Conservation (phyloP, 768 basidiomycete genomes). For the Pleurotus djamor region DNA sequence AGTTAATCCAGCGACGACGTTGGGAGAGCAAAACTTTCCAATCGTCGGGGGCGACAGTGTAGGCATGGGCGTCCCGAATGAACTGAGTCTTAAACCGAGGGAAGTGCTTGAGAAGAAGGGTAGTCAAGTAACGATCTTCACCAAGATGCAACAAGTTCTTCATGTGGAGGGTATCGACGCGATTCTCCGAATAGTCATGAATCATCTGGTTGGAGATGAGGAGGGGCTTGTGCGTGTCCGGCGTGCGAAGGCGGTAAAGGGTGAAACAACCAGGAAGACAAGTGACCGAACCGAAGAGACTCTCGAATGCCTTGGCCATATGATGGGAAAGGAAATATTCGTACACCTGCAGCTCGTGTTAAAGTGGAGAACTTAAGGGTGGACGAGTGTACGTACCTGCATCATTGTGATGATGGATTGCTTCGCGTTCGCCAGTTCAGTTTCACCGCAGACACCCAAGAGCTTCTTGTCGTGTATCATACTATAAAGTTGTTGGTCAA, state of each 20-base stretch:
- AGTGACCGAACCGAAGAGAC: slow-evolving; percentile 94
- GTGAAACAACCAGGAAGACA: slow-evolving; percentile 99
- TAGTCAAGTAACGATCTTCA: slow-evolving; percentile 99
- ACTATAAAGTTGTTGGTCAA: slow-evolving; percentile 34
- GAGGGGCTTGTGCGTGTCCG: slow-evolving; percentile 94
- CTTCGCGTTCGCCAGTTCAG: slow-evolving; percentile 87
- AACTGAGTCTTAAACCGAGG: slow-evolving; percentile 93
- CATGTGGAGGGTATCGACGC: slow-evolving; percentile 97
- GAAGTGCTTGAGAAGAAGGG: slow-evolving; percentile 94
- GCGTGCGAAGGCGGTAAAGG: slow-evolving; percentile 90
- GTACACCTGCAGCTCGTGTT: slow-evolving; percentile 62
- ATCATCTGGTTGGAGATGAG: slow-evolving; percentile 90
- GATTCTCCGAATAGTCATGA: slow-evolving; percentile 92
- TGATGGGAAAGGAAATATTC: slow-evolving; percentile 99
- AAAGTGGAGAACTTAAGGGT: slow-evolving; percentile 4
- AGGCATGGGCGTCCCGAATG: slow-evolving; percentile 90
- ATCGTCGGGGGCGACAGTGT: slow-evolving; percentile 93
- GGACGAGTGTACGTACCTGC: slow-evolving; percentile 53
- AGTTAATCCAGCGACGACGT: slow-evolving; percentile 99
- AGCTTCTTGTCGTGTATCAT: slow-evolving; percentile 98
- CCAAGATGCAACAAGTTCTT: slow-evolving; percentile 97
- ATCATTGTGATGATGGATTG: slow-evolving; percentile 97
- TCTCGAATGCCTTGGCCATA: slow-evolving; percentile 98
- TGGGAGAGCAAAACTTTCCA: slow-evolving; percentile 95
- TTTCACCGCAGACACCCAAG: slow-evolving; percentile 95